phyloP scores from a whole-genome alignment of 495 filamentous ascomycete species.

The Astrothelium subdiscretum region DNA sequence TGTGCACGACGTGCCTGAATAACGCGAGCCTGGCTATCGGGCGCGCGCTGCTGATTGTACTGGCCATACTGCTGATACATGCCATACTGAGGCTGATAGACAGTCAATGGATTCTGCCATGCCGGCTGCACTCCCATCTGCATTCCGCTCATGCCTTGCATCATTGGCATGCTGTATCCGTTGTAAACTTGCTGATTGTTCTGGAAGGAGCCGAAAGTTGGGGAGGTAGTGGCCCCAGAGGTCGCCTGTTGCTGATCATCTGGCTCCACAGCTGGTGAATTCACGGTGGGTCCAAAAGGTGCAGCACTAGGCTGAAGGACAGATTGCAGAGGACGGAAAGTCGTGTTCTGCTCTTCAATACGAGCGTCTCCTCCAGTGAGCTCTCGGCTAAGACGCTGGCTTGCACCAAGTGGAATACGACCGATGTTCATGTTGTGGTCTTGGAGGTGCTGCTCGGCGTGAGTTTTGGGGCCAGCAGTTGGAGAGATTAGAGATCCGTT shows the following conservation, averaged over 20 bases:
- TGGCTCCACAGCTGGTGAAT: conserved; percentile 6
- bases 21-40: conserved; percentile 58
- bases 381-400: conserved; percentile 55
- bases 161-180: conserved; percentile 44
- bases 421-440: conserved; percentile 75
- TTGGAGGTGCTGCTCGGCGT: conserved; percentile 66
- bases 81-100: conserved; percentile 39
- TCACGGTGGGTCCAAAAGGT: conserved; percentile 47
- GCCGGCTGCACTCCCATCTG: conserved; percentile 35
- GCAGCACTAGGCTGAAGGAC: conserved; percentile 68
- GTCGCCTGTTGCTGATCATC: conserved; percentile 8
- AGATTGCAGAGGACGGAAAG: conserved; percentile 45
- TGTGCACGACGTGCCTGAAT: conserved; percentile 55
- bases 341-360: conserved; percentile 23
- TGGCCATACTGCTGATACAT: conserved; percentile 35
- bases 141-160: conserved; percentile 50
- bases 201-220: conserved; percentile 27
- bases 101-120: conserved; percentile 25
- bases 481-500: conserved; percentile 38
- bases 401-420: conserved; percentile 46
- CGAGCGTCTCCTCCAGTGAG: conserved; percentile 37
- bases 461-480: conserved; percentile 42
- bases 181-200: conserved; percentile 25
- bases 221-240: conserved; percentile 20
- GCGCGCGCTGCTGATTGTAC: conserved; percentile 30